Evolutionary conservation across 495 filamentous ascomycete genomes (phyloP).

Genomic region (Neurospora sp.): DNA sequence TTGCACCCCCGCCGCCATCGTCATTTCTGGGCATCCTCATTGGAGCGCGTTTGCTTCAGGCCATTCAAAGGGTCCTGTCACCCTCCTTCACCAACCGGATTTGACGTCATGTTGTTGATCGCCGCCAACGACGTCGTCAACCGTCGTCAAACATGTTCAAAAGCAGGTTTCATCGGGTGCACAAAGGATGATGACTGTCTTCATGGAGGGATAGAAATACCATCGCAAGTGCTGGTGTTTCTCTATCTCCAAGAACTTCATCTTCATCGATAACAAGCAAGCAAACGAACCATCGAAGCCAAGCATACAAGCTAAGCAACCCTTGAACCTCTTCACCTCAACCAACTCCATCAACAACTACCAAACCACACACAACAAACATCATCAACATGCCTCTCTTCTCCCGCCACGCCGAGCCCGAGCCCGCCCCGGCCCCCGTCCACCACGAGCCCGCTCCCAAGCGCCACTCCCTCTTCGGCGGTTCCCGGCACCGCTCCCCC

Average conservation of each 20-base stretch:
- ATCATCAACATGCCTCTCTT: conserved; percentile 38
- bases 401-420: conserved; percentile 31
- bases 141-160: neutral
- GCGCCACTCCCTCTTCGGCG: conserved; percentile 31
- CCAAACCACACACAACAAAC: neutral
- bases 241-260: neutral
- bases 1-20: conserved; percentile 3
- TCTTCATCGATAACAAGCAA: neutral
- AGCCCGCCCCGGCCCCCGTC: conserved; percentile 18
- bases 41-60: conserved; percentile 10
- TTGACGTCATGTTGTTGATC: conserved; percentile 27
- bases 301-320: neutral
- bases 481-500: conserved; percentile 27
- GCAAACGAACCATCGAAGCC: too few species aligned
- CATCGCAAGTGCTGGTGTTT: neutral
- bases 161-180: conserved; percentile 17
- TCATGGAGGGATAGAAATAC: neutral
- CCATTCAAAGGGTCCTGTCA: conserved; percentile 9
- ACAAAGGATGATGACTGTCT: neutral
- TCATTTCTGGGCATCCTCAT: conserved; percentile 1
- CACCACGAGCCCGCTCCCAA: conserved; percentile 20
- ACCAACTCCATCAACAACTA: neutral
- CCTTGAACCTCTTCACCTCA: neutral
- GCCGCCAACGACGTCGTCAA: neutral
- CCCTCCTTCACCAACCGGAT: neutral